Evolutionary conservation across 2,329 filamentous ascomycete genomes (phyloP), one percentile per base, ranked within the genome.

Genomic region (Pseudogymnoascus sp.): DNA sequence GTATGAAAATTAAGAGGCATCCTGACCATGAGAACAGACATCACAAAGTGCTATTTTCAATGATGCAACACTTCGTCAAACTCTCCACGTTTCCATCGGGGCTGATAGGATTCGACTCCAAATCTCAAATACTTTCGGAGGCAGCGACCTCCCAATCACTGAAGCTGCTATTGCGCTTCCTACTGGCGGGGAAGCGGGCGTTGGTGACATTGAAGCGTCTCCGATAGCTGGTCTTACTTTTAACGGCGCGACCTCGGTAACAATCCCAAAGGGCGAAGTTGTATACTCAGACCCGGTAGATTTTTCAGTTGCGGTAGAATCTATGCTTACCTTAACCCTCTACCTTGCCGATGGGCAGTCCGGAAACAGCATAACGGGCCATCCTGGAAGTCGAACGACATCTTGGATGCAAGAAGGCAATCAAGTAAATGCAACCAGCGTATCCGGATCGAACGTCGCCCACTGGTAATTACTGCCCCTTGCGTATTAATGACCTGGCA

Each of bases 61-160:
- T 50, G 81, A 87, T 67, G 79, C 83, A 1, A 88, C 86, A 0
- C 78, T 89, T 64, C 84, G 86, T 2, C 86, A 89, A 71, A 88
- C 86, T 0, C 70, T 88, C 12, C 81, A 84, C 65, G 74, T 86
- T 65, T 83, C 84, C 6, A 76, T 86, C 4, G 79, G 77, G 1
- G 79, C 81, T 2, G 73, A 78, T 2, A 77, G 82, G 20, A 78
- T 88, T 63, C 82, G 86, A 8, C 72, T 89, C 36, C 81, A 83
- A 50, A 76, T 89, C 58, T 86, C 84, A 43, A 89, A 89, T 68
- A 81, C 80, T 0, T 88, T 89, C 65, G 85, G 86, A 2, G 70
- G 77, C 1, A 83, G 78, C 36, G 79, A 84, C 64, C 75, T 89
- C 2, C 79, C 81, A 47, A 81, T 89, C 65, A 84, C 81, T 0